phyloP scores from a whole-genome alignment of 139 green algal genomes.

The Zygnema circumcarinatum region DNA sequence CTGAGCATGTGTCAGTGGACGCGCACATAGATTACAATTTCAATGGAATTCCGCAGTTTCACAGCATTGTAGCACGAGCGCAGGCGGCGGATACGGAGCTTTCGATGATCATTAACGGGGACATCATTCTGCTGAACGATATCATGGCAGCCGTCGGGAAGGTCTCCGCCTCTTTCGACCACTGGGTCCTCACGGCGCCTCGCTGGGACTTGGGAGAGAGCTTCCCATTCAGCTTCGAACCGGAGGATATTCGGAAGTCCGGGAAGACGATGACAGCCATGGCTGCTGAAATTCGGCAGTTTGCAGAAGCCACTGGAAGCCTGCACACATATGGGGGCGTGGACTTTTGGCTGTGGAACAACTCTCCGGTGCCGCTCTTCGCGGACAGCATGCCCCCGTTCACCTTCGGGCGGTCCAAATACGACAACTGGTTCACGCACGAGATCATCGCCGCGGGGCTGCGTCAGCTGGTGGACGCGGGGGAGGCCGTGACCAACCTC shows the following conservation, averaged over 20 bases:
- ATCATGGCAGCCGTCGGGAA: conserved; percentile 28
- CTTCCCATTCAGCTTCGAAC: conserved; percentile 42
- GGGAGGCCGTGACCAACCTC: conserved; percentile 36
- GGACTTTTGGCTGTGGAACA: conserved; percentile 47
- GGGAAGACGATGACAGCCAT: neutral
- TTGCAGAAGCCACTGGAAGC: neutral
- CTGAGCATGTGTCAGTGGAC: conserved; percentile 7
- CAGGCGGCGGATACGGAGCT: conserved; percentile 39
- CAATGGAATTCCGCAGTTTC: conserved; percentile 39
- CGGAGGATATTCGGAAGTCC: neutral
- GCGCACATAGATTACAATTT: conserved; percentile 36
- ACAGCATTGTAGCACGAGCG: conserved; percentile 40
- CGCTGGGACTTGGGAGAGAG: conserved; percentile 38
- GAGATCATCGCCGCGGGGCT: conserved; percentile 15
- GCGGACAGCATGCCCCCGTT: conserved; percentile 39
- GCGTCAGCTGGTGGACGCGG: conserved; percentile 43
- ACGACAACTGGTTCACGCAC: conserved; percentile 53
- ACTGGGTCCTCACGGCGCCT: conserved; percentile 39
- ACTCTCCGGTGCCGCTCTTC: conserved; percentile 40
- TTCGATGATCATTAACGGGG: conserved; percentile 55
- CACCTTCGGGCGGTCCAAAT: conserved; percentile 32
- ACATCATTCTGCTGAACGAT: conserved; percentile 55
- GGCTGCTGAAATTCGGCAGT: conserved; percentile 21
- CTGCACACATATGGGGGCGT: conserved; percentile 40
- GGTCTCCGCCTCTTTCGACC: conserved; percentile 6